These are phyloP conservation scores for Scenedesmus sp. DNA, from an alignment of 163 green algal species.

Conservation along the genomic window DNA sequence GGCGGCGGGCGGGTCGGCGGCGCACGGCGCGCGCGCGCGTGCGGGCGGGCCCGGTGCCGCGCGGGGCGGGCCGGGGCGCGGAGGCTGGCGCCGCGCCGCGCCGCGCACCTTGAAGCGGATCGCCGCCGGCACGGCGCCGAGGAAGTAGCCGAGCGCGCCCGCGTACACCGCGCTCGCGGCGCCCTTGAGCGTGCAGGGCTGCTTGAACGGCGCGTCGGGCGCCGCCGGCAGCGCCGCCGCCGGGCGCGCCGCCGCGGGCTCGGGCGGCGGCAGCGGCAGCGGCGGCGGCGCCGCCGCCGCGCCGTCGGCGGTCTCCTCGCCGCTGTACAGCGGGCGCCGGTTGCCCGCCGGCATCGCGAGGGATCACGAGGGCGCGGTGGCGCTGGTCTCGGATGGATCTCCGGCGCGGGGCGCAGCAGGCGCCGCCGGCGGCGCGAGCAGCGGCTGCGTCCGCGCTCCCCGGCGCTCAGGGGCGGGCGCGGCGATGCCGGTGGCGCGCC, in stretches of 20 bases:
- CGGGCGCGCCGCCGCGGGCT: neutral
- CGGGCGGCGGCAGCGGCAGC: neutral
- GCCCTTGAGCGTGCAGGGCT: slow-evolving; percentile 46
- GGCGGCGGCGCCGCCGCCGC: neutral
- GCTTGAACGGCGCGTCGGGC: neutral
- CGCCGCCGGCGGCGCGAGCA: no score
- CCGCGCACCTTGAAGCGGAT: slow-evolving; percentile 33
- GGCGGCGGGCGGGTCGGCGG: no score
- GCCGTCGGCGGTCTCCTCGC: neutral
- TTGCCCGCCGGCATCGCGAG: slow-evolving; percentile 36
- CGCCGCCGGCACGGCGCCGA: slow-evolving; percentile 35
- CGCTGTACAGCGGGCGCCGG: slow-evolving; percentile 36
- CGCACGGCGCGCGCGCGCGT: no score
- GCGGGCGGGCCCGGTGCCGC: no score
- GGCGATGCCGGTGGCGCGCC: no score
- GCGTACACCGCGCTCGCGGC: slow-evolving; percentile 12
- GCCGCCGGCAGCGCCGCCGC: neutral
- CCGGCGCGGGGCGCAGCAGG: no score
- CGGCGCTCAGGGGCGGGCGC: no score
- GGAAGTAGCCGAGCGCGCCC: slow-evolving; percentile 29
- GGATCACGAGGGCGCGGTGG: no score
- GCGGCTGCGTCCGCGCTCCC: no score
- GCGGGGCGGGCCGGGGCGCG: no score
- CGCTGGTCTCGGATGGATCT: no score
- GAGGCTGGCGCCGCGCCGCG: no score